phyloP scores from a whole-genome alignment of 1,284 basidiomycete genomes.

The Prillingera fragicola region DNA sequence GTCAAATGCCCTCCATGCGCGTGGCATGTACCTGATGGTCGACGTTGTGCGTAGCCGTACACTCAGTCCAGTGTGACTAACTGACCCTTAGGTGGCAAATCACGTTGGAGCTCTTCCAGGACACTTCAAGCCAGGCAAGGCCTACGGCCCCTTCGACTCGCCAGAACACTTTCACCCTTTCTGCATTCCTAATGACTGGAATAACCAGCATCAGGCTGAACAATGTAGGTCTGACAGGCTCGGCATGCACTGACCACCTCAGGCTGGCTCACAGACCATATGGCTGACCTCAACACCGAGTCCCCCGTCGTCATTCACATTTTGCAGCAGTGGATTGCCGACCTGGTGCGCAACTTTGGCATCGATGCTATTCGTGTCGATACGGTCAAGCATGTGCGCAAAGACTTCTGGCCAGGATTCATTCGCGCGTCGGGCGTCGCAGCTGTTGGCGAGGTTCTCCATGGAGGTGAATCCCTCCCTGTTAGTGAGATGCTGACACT shows the following conservation, averaged over 20 bases:
- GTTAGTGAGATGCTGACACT: slow-evolving; percentile 5
- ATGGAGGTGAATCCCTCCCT: slow-evolving; percentile 42
- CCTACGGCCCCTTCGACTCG: slow-evolving; percentile 43
- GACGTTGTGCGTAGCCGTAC: slow-evolving; percentile 43
- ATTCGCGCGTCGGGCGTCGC: slow-evolving; percentile 48
- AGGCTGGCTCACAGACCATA: slow-evolving; percentile 48
- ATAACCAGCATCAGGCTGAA: slow-evolving; percentile 49
- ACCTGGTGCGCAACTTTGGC: slow-evolving; percentile 46
- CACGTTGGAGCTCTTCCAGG: slow-evolving; percentile 48
- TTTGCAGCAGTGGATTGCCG: slow-evolving; percentile 48
- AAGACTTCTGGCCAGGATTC: slow-evolving; percentile 52
- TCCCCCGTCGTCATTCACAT: slow-evolving; percentile 42
- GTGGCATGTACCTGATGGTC: slow-evolving; percentile 53
- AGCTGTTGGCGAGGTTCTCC: slow-evolving; percentile 50
- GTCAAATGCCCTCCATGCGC: slow-evolving; percentile 46
- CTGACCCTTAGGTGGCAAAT: slow-evolving; percentile 31
- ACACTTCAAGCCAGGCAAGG: slow-evolving; percentile 24
- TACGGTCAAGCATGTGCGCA: slow-evolving; percentile 52
- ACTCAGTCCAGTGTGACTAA: no score
- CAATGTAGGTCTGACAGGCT: slow-evolving; percentile 42
- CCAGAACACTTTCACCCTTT: slow-evolving; percentile 47
- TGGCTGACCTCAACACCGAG: slow-evolving; percentile 52
- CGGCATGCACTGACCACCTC: background rate
- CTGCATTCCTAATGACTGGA: slow-evolving; percentile 48
- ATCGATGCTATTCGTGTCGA: slow-evolving; percentile 51